Evolutionary conservation across 2,329 filamentous ascomycete species (phyloP).

Genomic region (Hypomyces perniciosus): DNA sequence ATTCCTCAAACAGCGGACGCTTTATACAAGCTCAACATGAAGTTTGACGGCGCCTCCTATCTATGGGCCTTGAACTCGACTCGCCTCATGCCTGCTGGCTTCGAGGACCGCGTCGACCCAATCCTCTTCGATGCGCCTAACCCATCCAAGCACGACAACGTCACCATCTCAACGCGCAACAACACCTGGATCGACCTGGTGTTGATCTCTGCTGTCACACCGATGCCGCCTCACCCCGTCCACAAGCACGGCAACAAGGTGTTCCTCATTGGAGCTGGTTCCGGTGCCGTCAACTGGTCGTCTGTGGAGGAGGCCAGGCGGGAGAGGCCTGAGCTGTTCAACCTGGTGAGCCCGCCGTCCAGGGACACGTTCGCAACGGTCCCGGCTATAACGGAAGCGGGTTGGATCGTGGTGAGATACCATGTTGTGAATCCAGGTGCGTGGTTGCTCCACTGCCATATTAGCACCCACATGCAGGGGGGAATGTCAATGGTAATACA

Average conservation of each 20-base stretch:
- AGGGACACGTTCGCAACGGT: conserved; percentile 37
- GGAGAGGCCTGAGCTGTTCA: conserved; percentile 46
- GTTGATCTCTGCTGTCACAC: conserved; percentile 35
- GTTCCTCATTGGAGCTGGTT: conserved; percentile 49
- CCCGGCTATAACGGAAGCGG: conserved; percentile 16
- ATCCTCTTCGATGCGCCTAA: conserved; percentile 41
- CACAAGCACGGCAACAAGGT: conserved; percentile 61
- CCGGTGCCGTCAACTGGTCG: conserved; percentile 44
- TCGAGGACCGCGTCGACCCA: conserved; percentile 31
- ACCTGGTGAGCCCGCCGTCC: conserved; percentile 48
- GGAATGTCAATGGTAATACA: conserved; percentile 51
- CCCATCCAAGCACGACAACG: conserved; percentile 31
- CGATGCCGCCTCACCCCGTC: conserved; percentile 51
- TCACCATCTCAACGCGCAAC: conserved; percentile 42
- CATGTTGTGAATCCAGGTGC: conserved; percentile 47
- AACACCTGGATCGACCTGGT: conserved; percentile 52
- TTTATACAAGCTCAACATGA: conserved; percentile 39
- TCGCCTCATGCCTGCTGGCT: conserved; percentile 31
- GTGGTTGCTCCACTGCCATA: conserved; percentile 52
- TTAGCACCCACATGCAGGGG: conserved; percentile 46
- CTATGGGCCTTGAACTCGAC: conserved; percentile 48
- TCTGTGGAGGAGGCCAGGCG: conserved; percentile 47
- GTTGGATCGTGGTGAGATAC: conserved; percentile 47
- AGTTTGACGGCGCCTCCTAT: conserved; percentile 38
- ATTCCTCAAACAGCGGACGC: conserved; percentile 38